Conservation (phyloP, 1,284 basidiomycete genomes). For the Ustilago bromivora region DNA sequence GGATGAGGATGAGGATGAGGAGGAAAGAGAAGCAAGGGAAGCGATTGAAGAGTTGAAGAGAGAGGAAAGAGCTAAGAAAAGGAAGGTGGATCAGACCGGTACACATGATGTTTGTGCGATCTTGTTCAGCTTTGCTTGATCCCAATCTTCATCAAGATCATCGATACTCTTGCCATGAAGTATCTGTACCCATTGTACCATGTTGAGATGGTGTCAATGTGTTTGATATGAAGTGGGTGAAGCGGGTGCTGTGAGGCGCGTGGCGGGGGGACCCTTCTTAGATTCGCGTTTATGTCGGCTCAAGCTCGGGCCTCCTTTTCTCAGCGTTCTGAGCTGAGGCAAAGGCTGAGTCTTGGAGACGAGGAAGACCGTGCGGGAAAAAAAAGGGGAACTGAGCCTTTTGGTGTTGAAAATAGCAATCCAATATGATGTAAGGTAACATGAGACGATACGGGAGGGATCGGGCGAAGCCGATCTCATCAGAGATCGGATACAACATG, state of each 20-base stretch:
- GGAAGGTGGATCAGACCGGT: slow-evolving; percentile 44
- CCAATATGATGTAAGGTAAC: too few relatives aligned
- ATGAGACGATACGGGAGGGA: too few relatives aligned
- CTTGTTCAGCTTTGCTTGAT: slow-evolving; percentile 49
- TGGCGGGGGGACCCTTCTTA: too few relatives aligned
- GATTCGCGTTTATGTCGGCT: background rate
- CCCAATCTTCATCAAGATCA: background rate
- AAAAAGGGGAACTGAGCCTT: slow-evolving; percentile 10
- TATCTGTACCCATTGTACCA: background rate
- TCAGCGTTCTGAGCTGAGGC: background rate
- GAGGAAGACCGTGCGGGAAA: slow-evolving; percentile 10
- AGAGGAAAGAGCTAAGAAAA: slow-evolving; percentile 45
- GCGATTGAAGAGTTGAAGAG: slow-evolving; percentile 48
- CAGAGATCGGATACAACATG: too few relatives aligned
- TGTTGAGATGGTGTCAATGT: too few relatives aligned
- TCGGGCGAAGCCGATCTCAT: too few relatives aligned
- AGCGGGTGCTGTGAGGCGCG: too few relatives aligned
- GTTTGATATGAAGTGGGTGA: background rate
- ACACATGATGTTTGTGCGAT: slow-evolving; percentile 41
- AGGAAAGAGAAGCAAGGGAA: slow-evolving; percentile 42
- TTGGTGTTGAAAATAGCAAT: too few relatives aligned
- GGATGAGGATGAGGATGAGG: slow-evolving; percentile 33
- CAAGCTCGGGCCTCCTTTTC: background rate
- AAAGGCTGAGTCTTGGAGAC: background rate
- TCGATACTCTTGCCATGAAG: background rate